Evolutionary conservation across 768 basidiomycete genomes (phyloP).

Genomic region (Amylocystis lapponica): DNA sequence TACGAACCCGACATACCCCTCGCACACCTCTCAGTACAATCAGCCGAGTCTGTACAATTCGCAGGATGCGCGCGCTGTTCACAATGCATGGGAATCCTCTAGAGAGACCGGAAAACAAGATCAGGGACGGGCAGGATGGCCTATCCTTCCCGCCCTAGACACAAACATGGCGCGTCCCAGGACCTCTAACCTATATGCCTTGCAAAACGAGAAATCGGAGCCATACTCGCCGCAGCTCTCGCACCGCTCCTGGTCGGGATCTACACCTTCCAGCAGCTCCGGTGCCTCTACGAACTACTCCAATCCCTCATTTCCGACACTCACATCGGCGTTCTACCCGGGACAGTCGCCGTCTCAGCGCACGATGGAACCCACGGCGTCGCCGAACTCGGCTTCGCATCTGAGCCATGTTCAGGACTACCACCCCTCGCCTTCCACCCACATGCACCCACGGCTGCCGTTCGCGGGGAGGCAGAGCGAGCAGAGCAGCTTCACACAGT

Average conservation of each 20-base stretch:
- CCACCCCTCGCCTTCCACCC: conserved; percentile 12
- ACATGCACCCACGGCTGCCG: conserved; percentile 15
- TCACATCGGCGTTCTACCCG: conserved; percentile 55
- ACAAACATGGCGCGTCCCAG: conserved; percentile 12
- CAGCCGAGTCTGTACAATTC: too few relatives aligned
- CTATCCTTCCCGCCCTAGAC: conserved; percentile 20
- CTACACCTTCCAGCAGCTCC: conserved; percentile 18
- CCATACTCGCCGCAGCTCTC: conserved; percentile 19
- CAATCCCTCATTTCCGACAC: conserved; percentile 40
- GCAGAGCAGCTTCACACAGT: conserved; percentile 18
- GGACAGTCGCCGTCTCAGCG: conserved; percentile 28
- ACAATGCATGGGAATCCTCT: not conserved
- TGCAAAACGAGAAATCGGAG: conserved; percentile 11
- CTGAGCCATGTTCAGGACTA: conserved; percentile 26
- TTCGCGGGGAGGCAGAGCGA: conserved; percentile 20
- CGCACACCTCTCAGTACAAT: too few relatives aligned
- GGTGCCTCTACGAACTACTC: conserved; percentile 12
- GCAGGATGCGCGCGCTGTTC: not conserved
- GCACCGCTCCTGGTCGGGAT: conserved; percentile 19
- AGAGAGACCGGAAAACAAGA: not conserved
- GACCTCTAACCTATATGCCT: not conserved
- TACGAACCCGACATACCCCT: too few relatives aligned
- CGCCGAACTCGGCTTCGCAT: conserved; percentile 28
- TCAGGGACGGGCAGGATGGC: too few relatives aligned
- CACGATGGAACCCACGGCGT: conserved; percentile 26